Base-by-base conservation (phyloP, 805 yeast genomes). In the Yueomyces sinensis region DNA sequence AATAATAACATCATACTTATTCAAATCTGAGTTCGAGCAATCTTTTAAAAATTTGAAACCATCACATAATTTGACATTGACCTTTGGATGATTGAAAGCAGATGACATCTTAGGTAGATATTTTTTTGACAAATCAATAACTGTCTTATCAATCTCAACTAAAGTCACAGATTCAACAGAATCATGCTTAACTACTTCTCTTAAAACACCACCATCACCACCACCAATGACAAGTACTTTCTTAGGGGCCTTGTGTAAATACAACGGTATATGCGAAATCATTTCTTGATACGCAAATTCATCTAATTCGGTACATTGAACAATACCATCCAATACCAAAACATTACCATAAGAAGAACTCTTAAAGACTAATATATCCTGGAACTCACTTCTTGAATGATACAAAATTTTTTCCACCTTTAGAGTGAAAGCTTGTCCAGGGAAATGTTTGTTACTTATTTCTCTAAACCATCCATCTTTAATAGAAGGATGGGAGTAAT, bases 251-350 rank as follows among this genome's bases (percentile, higher is more conserved):
- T 73, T 72, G 59, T 86, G 96, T 9, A 82, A 61, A 70, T 76
- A 74, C 37, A 87, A 50, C 4, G 95, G 87, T 20, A 83, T 58
- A 56, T 87, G 94, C 3, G 93, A 63, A 41, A 86, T 87, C 76
- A 83, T 74, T 54, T 86, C 96, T 60, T 86, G 96, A 58, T 86
- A 86, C 11, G 94, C 84, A 57, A 82, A 86, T 56, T 86, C 96
- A 58, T 87, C 96, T 38, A 84, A 66, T 54, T 87, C 96, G 1
- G 94, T 80, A 41, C 86, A 86, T 61, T 86, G 96, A 37, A 86
- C 72, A 22, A 82, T 82, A 6, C 95, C 95, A 55, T 87, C 94
- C 28, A 86, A 66, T 0, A 83, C 95, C 31, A 86, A 64, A 7
- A 87, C 95, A 50, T 84, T 86, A 19, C 95, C 96, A 50, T 76